phyloP scores from a whole-genome alignment of 129 eudicot genomes.

The Rutidosis leptorrhynchoides region DNA sequence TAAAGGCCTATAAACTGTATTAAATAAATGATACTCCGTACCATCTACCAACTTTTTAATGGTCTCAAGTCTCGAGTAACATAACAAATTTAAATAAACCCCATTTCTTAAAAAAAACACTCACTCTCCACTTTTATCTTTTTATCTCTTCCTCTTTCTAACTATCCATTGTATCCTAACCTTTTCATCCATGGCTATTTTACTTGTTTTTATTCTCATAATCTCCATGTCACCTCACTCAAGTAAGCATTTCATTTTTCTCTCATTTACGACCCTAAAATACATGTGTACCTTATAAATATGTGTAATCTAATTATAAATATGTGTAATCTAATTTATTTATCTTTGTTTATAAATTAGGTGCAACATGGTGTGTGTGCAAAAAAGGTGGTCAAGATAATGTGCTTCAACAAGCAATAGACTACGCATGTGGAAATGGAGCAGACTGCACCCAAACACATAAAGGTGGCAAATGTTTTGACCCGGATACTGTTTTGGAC shows the following conservation, averaged over 20 bases:
- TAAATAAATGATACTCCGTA: too few relatives aligned
- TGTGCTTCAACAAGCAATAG: slow-evolving; percentile 58
- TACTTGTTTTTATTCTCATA: slow-evolving; percentile 39
- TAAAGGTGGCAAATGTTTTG: slow-evolving; percentile 52
- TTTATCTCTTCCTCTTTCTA: neutral
- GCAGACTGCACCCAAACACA: slow-evolving; percentile 79
- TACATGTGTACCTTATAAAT: neutral
- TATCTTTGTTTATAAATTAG: slow-evolving; percentile 17
- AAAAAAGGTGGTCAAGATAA: slow-evolving; percentile 50
- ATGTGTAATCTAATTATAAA: neutral
- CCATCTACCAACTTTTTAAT: neutral
- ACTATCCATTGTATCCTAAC: slow-evolving; percentile 18
- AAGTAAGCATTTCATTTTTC: slow-evolving; percentile 37
- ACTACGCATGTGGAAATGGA: slow-evolving; percentile 88
- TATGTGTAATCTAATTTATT: neutral
- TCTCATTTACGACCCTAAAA: neutral
- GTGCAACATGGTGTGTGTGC: slow-evolving; percentile 72
- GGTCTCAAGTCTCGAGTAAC: neutral
- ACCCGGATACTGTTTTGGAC: slow-evolving; percentile 65
- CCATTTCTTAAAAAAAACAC: slow-evolving; percentile 8
- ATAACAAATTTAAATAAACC: slow-evolving; percentile 4
- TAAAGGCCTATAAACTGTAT: too few relatives aligned
- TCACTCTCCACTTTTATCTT: neutral
- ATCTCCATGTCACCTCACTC: slow-evolving; percentile 60
- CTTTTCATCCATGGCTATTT: slow-evolving; percentile 40